Evolutionary conservation across 768 basidiomycete genomes (phyloP).

Genomic region (Amanita molliuscula): DNA sequence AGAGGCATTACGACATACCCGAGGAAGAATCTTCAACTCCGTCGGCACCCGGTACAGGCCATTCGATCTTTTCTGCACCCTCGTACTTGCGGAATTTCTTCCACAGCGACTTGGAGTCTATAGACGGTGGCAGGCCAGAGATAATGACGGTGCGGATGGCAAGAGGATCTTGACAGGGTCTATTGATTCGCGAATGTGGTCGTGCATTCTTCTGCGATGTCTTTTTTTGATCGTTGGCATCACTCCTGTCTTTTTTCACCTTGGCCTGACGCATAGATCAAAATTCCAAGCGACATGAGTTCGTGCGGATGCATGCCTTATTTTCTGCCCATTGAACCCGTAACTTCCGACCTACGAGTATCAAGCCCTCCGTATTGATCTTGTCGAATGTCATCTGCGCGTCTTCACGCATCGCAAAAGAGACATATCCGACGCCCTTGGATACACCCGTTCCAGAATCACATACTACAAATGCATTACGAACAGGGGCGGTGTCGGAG

Average conservation of each 20-base stretch:
- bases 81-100: constrained; percentile 78
- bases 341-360: constrained; percentile 56
- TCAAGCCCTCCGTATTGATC: constrained; percentile 54
- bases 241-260: constrained; percentile 26
- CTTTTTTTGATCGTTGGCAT: constrained; percentile 23
- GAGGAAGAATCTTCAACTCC: constrained; percentile 37
- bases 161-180: constrained; percentile 48
- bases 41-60: constrained; percentile 43
- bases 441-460: constrained; percentile 66
- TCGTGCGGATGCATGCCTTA: constrained; percentile 38
- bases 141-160: constrained; percentile 76
- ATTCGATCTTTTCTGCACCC: constrained; percentile 70
- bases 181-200: constrained; percentile 20
- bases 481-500: constrained; percentile 91
- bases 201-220: constrained; percentile 19
- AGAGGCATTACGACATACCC: constrained; percentile 25
- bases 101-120: constrained; percentile 66
- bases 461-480: constrained; percentile 87
- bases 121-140: constrained; percentile 54
- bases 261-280: constrained; percentile 26
- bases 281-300: not conserved
- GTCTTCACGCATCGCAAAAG: constrained; percentile 84
- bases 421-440: constrained; percentile 95
- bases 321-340: constrained; percentile 74
- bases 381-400: constrained; percentile 65